A percentile compares a stretch with the other conserved stretches of the same genome.
These are phyloP conservation scores for Calycina marina DNA, from an alignment of 2,329 filamentous ascomycete species.

Conservation along the genomic window DNA sequence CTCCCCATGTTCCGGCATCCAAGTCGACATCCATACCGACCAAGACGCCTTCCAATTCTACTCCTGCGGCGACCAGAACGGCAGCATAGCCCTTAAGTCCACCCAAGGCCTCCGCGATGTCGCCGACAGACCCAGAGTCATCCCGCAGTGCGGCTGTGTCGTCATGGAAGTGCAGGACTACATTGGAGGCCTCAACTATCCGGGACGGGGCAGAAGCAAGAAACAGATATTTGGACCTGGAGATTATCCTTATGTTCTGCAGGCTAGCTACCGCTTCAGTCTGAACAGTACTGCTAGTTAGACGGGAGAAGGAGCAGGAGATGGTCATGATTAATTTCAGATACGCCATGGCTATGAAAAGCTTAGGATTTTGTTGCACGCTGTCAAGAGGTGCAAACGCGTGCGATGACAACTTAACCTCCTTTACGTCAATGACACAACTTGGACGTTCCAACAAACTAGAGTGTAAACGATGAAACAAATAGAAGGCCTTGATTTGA, in stretches of 20 bases:
- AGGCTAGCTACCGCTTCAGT: constrained; percentile 43
- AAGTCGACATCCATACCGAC: constrained; percentile 66
- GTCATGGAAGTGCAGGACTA: constrained; percentile 89
- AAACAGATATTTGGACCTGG: constrained; percentile 47
- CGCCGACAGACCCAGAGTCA: constrained; percentile 40
- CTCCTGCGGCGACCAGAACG: constrained; percentile 65
- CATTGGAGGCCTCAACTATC: constrained; percentile 88
- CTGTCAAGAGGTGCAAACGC: too few relatives aligned
- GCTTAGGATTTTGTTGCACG: too few relatives aligned
- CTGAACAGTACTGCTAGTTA: constrained; percentile 16
- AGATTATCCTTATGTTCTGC: constrained; percentile 44
- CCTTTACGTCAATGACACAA: too few relatives aligned
- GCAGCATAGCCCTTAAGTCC: constrained; percentile 50
- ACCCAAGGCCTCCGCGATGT: constrained; percentile 50
- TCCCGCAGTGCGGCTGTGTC: constrained; percentile 67
- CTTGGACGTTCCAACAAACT: too few relatives aligned
- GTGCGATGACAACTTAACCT: too few relatives aligned
- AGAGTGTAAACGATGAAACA: too few relatives aligned
- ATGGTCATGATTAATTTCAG: too few relatives aligned
- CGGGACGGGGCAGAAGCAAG: constrained; percentile 59
- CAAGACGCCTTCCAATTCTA: constrained; percentile 85
- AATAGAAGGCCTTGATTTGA: too few relatives aligned
- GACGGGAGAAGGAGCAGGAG: too few relatives aligned
- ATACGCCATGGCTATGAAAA: too few relatives aligned
- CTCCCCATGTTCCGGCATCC: constrained; percentile 68